Evolutionary conservation across 495 filamentous ascomycete species (phyloP).

Genomic region (Penicillium antarcticum): DNA sequence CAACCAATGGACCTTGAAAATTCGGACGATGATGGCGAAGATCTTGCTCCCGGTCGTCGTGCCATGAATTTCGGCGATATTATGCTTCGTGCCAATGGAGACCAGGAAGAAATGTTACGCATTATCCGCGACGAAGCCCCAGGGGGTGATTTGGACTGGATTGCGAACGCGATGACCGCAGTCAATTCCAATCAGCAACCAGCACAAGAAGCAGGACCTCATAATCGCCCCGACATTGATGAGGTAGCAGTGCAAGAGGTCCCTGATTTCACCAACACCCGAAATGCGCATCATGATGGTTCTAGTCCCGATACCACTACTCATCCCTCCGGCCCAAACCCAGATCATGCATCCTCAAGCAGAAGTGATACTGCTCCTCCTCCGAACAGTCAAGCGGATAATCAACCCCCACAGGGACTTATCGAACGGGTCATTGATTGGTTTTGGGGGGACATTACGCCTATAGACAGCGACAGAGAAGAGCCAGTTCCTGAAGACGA

Average conservation of each 20-base stretch:
- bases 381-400: not conserved
- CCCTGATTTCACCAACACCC: not conserved
- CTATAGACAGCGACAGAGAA: constrained; percentile 27
- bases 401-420: constrained; percentile 13
- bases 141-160: constrained; percentile 52
- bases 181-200: constrained; percentile 11
- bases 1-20: not conserved
- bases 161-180: constrained; percentile 37
- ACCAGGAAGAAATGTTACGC: constrained; percentile 55
- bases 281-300: not conserved
- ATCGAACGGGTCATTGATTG: constrained; percentile 43
- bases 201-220: constrained; percentile 4
- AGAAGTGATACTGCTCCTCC: not conserved
- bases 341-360: not conserved
- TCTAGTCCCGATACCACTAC: not conserved
- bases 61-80: constrained; percentile 50
- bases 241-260: not conserved
- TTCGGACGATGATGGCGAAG: not conserved
- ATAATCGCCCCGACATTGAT: not conserved
- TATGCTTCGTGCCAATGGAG: constrained; percentile 50
- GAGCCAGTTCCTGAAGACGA: constrained; percentile 42
- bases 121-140: constrained; percentile 62
- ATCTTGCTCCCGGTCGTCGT: constrained; percentile 14
- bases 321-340: not conserved
- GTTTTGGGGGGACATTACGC: constrained; percentile 61